Evolutionary conservation across 441 rosid species (phyloP), one percentile per base, ranked within the genome.

Genomic region (Hypseocharis bilobata): DNA sequence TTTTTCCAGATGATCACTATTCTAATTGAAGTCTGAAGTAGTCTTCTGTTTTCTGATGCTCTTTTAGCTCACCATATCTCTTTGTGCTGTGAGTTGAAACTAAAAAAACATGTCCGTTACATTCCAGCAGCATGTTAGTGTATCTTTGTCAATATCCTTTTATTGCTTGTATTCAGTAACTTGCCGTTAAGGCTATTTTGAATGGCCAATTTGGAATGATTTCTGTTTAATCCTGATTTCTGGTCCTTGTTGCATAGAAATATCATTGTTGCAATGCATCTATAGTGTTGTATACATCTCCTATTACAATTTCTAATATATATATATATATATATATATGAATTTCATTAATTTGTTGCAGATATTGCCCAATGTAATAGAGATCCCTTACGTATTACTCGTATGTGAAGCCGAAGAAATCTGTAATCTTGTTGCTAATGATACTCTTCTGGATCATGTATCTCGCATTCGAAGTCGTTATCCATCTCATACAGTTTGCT

Each of bases 391-490:
- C 68, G 74, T 91, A 59, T 69, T 84, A 67, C 78, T 93, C 28
- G 79, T 93, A 36, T 83, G 72, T 67, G 97, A 85, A 67, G 97
- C 96, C 20, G 93, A 89, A 77, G 97, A 93, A 29, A 88, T 93
- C 65, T 89, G 97, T 81, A 87, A 82, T 65, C 90, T 85, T 73
- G 80, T 87, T 66, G 70, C 74, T 11, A 79, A 77, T 67, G 88
- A 65, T 65, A 84, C 74, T 27, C 67, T 93, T 76, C 38, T 84
- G 66, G 79, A 83, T 70, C 88, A 82, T 52, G 84, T 89, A 75
- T 77, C 89, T 52, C 72, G 74, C 74, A 84, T 84, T 70, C 86
- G 74, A 70, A 80, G 76, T 34, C 82, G 23, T 68, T 89, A 87
- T 79, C 92, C 99, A 66, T 85, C 82, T 27, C 84, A 86, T 74